Base-by-base conservation (phyloP, 2,329 filamentous ascomycete species). In the Colletotrichum cuscutae region DNA sequence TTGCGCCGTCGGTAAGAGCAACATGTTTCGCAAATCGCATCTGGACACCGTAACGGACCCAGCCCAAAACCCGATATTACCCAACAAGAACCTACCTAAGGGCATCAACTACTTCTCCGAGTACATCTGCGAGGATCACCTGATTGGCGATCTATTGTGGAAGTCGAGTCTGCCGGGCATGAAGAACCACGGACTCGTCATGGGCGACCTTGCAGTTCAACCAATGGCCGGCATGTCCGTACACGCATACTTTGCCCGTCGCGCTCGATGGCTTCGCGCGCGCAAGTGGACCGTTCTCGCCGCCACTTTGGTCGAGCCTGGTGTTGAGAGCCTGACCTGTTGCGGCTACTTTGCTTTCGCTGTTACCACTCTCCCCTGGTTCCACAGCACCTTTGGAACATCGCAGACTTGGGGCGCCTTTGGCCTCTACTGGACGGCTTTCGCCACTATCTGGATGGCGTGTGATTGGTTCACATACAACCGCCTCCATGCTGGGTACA, bases 51-150 rank as follows among this genome's bases (percentile, higher is more conserved):
- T 97, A 9, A 92, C 91, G 37, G 82, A 89, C 78, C 81, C 88
- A 46, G 62, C 80, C 65, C 82, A 79, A 75, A 88, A 87, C 77
- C 85, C 84, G 30, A 77, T 84, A 75, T 81, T 86, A 76, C 78
- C 81, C 57, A 78, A 84, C 77, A 76, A 82, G 68, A 71, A 84
- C 77, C 81, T 87, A 76, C 80, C 91, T 84, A 80, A 80, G 0
- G 97, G 97, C 0, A 92, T 99, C 75, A 95, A 98, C 82, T 95
- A 92, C 83, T 99, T 99, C 83, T 97, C 95, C 3, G 89, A 94
- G 76, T 97, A 98, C 80, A 98, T 99, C 79, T 99, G 97, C 84
- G 97, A 99, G 81, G 97, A 99, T 80, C 97, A 99, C 79, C 86
- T 98, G 28, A 98, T 99, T 67, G 96, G 96, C 13, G 97, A 99